A percentile compares a stretch with the other conserved stretches of the same genome.
These are phyloP conservation scores for Ampelocalamus luodianensis DNA, from an alignment of 176 grass and related monocot genomes.

Conservation along the genomic window DNA sequence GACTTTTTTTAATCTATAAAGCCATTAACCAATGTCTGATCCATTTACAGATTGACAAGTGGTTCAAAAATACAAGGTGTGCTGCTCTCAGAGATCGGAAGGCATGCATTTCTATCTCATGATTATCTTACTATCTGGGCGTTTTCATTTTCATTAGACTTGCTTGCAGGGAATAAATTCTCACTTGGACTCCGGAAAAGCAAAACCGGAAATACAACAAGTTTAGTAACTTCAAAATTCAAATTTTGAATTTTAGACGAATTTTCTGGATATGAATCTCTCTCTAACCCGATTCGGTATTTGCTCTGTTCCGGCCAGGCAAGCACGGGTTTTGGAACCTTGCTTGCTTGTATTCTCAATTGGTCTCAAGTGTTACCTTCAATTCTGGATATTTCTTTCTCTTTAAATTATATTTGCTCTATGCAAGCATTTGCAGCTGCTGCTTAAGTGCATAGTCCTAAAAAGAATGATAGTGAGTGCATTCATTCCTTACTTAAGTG, in stretches of 20 bases:
- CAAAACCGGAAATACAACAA: too few species aligned
- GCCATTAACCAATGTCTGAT: constrained; percentile 32
- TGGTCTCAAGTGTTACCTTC: not conserved
- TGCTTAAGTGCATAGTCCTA: not conserved
- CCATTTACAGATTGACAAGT: constrained; percentile 77
- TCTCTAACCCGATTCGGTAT: too few species aligned
- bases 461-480: not conserved
- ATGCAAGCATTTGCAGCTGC: not conserved
- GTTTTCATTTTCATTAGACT: constrained; percentile 23
- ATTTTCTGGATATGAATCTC: too few species aligned
- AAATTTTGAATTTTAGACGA: too few species aligned
- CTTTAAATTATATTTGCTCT: constrained; percentile 31
- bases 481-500: constrained; percentile 27
- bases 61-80: constrained; percentile 98
- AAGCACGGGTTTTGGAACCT: too few species aligned
- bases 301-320: too few species aligned
- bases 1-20: not conserved
- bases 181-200: too few species aligned
- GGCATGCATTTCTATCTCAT: constrained; percentile 56
- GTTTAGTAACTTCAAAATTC: too few species aligned
- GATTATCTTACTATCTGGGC: constrained; percentile 22
- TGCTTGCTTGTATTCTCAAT: constrained; percentile 16
- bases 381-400: not conserved
- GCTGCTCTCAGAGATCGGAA: constrained; percentile 87
- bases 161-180: too few species aligned